Evolutionary conservation across 2,329 filamentous ascomycete species (phyloP).

Genomic region (Emmonsiellopsis sp.): DNA sequence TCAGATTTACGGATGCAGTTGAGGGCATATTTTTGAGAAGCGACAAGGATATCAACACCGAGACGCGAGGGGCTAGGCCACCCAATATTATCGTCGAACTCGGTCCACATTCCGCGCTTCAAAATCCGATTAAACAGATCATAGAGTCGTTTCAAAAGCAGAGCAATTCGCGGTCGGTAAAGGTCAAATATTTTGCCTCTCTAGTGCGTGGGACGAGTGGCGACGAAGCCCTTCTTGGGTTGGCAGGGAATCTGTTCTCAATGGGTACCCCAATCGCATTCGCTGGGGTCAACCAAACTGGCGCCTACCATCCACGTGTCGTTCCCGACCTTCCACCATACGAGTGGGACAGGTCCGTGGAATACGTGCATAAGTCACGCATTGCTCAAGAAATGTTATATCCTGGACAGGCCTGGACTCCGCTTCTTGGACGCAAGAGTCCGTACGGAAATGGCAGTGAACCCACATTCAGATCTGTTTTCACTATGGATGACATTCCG

Average conservation of each 20-base stretch:
- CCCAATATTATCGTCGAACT: not conserved
- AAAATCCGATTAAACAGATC: not conserved
- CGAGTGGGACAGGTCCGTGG: not conserved
- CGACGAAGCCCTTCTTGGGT: not conserved
- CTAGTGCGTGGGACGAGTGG: not conserved
- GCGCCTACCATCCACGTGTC: not conserved
- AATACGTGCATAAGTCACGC: not conserved
- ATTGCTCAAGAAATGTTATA: not conserved
- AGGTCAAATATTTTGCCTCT: not conserved
- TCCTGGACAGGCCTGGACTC: not conserved
- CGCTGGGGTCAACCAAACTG: not conserved
- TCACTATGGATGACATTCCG: not conserved
- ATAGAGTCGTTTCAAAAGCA: not conserved
- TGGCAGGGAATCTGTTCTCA: not conserved
- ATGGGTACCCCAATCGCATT: not conserved
- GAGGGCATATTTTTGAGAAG: not conserved
- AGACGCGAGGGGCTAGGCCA: not conserved
- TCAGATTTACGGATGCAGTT: not conserved
- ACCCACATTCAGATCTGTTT: not conserved
- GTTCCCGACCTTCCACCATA: not conserved
- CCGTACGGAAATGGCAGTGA: not conserved
- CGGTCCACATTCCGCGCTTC: not conserved
- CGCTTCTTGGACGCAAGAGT: not conserved
- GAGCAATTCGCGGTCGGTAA: not conserved
- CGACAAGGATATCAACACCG: not conserved